Base-by-base conservation (phyloP, 164 flowering plant species). In the Taxillus chinensis region DNA sequence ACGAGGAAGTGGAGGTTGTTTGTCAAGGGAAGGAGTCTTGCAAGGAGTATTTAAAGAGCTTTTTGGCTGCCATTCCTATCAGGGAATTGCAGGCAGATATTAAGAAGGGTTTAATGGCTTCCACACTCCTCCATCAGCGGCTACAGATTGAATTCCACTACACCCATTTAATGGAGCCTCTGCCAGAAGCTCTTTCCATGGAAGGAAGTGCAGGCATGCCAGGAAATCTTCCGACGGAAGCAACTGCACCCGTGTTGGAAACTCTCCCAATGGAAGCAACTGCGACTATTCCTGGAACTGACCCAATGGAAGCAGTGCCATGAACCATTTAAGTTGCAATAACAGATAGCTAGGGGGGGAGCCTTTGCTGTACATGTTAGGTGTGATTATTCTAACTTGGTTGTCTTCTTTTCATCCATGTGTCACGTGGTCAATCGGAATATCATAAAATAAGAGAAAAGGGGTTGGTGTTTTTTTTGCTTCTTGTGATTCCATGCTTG, bases 31-130 rank as follows among this genome's bases (percentile, higher is more conserved):
- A 89, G 78, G 98, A 87, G 63, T 71, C 89, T 0, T 95, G 99
- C 82, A 91, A 86, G 71, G 96, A 91, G 62, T 95, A 91, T 70
- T 85, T 95, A 53, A 95, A 95, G 78, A 83, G 74, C 65, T 91
- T 95, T 70, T 73, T 91, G 82, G 97, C 99, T 51, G 85, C 99
- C 13, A 86, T 95, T 39, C 99, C 99, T 1, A 76, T 95, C 7
- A 79, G 99, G 68, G 99, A 95, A 74, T 64, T 95, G 70, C 86
- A 82, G 67, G 85, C 68, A 4, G 99, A 95, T 78, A 78, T 95
- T 12, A 85, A 85, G 78, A 95, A 84, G 70, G 99, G 99, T 2
- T 61, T 83, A 64, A 74, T 76, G 68, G 62, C 80, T 3, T 78
- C 95, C 2, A 80, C 84, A 0, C 88, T 88, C 5, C 81, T 91